These are phyloP conservation scores for Zymoseptoria tritici DNA, from an alignment of 2,329 filamentous ascomycete genomes.

Conservation along the genomic window DNA sequence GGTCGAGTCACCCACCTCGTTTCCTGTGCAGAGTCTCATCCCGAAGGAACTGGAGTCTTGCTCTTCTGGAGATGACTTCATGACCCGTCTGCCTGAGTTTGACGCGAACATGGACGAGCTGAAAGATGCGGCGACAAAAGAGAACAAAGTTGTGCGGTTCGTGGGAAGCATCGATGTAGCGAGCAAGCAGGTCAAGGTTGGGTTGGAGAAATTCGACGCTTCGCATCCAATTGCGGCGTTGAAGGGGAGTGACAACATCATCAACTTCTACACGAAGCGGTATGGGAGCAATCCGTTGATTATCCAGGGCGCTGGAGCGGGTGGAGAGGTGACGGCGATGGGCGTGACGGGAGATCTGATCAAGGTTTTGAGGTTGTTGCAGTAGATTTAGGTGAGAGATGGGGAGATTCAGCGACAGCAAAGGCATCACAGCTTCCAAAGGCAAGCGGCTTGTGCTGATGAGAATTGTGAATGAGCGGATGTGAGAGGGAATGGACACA, in stretches of 20 bases:
- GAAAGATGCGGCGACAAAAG: slow-evolving; percentile 75
- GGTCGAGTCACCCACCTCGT: slow-evolving; percentile 75
- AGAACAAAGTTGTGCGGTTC: slow-evolving; percentile 88
- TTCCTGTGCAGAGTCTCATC: slow-evolving; percentile 91
- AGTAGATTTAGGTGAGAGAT: slow-evolving; percentile 2
- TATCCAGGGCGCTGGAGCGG: slow-evolving; percentile 84
- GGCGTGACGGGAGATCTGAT: slow-evolving; percentile 89
- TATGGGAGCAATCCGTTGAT: slow-evolving; percentile 89
- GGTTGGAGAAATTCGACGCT: slow-evolving; percentile 73
- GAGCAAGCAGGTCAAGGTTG: slow-evolving; percentile 79
- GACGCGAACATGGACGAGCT: slow-evolving; percentile 84
- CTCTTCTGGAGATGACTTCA: slow-evolving; percentile 74
- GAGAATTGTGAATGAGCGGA: no score
- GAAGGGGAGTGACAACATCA: slow-evolving; percentile 98
- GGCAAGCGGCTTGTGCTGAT: no score
- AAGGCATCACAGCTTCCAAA: neutral
- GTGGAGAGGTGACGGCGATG: slow-evolving; percentile 95
- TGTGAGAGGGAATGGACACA: no score
- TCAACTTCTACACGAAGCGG: slow-evolving; percentile 94
- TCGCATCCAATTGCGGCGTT: slow-evolving; percentile 87
- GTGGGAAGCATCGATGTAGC: slow-evolving; percentile 86
- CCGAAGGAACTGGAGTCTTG: slow-evolving; percentile 75
- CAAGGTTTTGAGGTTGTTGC: slow-evolving; percentile 71
- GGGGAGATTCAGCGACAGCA: neutral
- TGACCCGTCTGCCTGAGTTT: slow-evolving; percentile 70